Base-by-base conservation (phyloP, 2,329 filamentous ascomycete genomes). In the Trichoderma gracile region DNA sequence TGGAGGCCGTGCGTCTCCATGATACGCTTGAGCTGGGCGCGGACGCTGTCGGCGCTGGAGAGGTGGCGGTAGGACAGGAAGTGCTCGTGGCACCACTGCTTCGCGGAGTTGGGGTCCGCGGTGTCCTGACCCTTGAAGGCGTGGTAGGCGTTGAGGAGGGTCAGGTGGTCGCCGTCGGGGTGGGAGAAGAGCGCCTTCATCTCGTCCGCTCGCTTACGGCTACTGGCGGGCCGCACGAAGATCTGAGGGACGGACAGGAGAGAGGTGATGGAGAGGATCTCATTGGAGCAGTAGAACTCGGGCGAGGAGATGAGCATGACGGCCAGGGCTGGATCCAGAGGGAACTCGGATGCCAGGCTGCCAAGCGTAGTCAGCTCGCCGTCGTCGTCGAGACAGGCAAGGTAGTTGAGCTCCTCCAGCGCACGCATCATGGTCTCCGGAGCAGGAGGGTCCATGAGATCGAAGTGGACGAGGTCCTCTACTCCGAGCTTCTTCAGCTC, bases 381-480 rank as follows among this genome's bases (percentile, higher is more conserved):
- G 69, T 99, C 94, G 71, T 99, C 95, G 73, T 99, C 93, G 6
- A 99, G 85, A 77, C 95, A 98, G 15, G 94, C 93, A 17, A 99
- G 85, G 76, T 97, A 99, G 78, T 99, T 99, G 64, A 99, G 87
- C 79, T 99, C 95, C 77, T 99, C 95, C 23, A 99, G 81, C 3
- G 95, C 95, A 70, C 96, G 88, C 94, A 99, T 99, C 78, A 99
- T 89, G 10, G 96, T 99, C 80, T 99, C 96, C 0, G 95, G 96
- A 1, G 96, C 94, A 0, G 95, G 95, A 25, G 95, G 95, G 72
- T 99, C 95, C 94, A 99, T 98, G 54, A 99, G 84, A 75, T 99
- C 96, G 74, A 99, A 99, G 78, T 99, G 95, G 12, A 99, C 95
- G 56, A 99, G 82, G 77, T 99, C 95, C 70, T 96, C 88, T 30